Evolutionary conservation across 805 yeast species (phyloP).

Genomic region (Teunomyces funiuensis): DNA sequence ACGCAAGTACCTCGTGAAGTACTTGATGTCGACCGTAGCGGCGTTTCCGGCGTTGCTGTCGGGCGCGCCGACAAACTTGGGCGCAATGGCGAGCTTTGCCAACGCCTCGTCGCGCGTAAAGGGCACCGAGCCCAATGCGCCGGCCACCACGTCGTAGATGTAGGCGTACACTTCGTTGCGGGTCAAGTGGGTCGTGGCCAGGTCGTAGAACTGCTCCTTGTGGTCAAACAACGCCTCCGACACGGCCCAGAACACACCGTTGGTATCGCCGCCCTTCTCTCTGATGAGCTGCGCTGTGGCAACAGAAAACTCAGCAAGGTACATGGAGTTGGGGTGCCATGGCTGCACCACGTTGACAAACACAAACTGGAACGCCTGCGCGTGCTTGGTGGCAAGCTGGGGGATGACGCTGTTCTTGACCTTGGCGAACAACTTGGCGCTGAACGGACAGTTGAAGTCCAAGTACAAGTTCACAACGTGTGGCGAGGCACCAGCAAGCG

Average conservation of each 20-base stretch:
- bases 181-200: constrained; percentile 51
- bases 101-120: constrained; percentile 31
- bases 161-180: constrained; percentile 56
- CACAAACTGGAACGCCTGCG: constrained; percentile 56
- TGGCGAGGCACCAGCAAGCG: constrained; percentile 23
- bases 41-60: constrained; percentile 58
- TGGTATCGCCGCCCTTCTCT: constrained; percentile 21
- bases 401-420: constrained; percentile 57
- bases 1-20: constrained; percentile 69
- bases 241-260: constrained; percentile 44
- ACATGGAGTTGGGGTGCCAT: constrained; percentile 79
- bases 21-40: constrained; percentile 63
- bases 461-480: constrained; percentile 61
- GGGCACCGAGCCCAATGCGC: constrained; percentile 31
- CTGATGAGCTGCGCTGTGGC: constrained; percentile 68
- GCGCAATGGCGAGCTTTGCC: constrained; percentile 37
- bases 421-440: constrained; percentile 61
- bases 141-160: constrained; percentile 39
- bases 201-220: constrained; percentile 59
- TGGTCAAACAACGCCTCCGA: constrained; percentile 56
- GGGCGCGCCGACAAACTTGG: constrained; percentile 22
- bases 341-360: constrained; percentile 82
- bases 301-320: constrained; percentile 68
- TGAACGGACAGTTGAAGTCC: constrained; percentile 79
- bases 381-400: constrained; percentile 40